Conservation (phyloP, 257 asterid species). For the Handroanthus guayacan region DNA sequence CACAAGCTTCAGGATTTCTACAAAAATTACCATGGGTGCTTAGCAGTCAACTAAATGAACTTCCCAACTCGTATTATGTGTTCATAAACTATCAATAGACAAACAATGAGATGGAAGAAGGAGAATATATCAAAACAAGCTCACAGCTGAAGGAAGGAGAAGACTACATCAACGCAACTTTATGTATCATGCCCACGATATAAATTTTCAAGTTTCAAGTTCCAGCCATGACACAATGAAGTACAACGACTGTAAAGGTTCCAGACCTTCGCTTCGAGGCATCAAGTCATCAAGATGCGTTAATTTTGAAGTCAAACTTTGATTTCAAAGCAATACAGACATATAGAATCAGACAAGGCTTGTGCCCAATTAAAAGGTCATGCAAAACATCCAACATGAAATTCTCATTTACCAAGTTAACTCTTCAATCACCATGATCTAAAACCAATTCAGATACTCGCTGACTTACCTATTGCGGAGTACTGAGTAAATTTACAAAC, state of each 20-base stretch:
- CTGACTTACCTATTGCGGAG: background rate
- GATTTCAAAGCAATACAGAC: background rate
- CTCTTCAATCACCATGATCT: slow-evolving; percentile 2
- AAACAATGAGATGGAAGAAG: too few relatives aligned
- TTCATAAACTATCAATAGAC: too few relatives aligned
- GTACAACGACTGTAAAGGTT: too few relatives aligned
- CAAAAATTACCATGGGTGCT: slow-evolving; percentile 6
- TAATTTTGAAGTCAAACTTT: too few relatives aligned
- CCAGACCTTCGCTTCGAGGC: too few relatives aligned
- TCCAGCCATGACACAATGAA: background rate
- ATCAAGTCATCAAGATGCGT: too few relatives aligned
- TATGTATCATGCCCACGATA: too few relatives aligned
- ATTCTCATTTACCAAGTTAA: slow-evolving; percentile 19
- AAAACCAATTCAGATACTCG: slow-evolving; percentile 16
- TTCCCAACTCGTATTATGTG: too few relatives aligned
- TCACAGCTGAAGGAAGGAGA: too few relatives aligned
- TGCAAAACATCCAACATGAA: slow-evolving; percentile 2
- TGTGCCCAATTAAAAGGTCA: slow-evolving; percentile 2
- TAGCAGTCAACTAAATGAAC: background rate
- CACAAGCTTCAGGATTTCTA: slow-evolving; percentile 8
- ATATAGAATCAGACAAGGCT: slow-evolving; percentile 22
- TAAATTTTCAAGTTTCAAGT: slow-evolving; percentile 25
- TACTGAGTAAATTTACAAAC: background rate
- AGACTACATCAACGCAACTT: too few relatives aligned
- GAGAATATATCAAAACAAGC: too few relatives aligned